Evolutionary conservation across 306 rosid species (phyloP), one percentile per base, ranked within the genome.

Genomic region (barrel medic (Medicago truncatula)): DNA sequence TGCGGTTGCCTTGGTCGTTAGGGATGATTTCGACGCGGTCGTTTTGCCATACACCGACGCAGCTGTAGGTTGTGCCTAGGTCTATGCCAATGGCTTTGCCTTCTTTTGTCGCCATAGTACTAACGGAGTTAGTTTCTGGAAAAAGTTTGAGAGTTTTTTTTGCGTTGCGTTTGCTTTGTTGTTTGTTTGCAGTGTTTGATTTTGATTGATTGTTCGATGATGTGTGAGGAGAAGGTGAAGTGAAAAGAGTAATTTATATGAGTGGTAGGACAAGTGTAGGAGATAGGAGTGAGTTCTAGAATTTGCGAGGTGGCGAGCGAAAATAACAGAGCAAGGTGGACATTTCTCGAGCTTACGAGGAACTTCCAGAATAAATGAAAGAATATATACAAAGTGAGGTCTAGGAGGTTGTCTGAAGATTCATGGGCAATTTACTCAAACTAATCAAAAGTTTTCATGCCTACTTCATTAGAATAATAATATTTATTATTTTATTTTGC

Each of bases 1-100:
- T 93, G 0, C 92, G 85, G 82, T 93, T 93, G 13, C 98, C 98
- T 79, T 93, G 97, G 41, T 93, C 97, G 39, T 93, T 91, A 6
- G 98, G 86, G 11, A 93, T 87, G 80, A 93, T 93, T 83, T 93
- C 97, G 0, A 91, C 98, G 2, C 97, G 92, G 78, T 93, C 93
- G 87, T 88, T 83, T 34, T 66, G 86, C 98, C 97, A 93, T 14
- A 77, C 93, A 0, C 97, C 97, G 0, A 93, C 93, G 67, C 97
- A 93, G 84, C 96, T 91, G 85, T 93, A 93, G 64, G 98, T 93
- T 0, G 97, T 93, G 52, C 96, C 98, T 4, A 93, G 86, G 82
- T 93, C 96, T 73, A 93, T 93, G 16, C 98, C 98, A 4, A 91
- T 93, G 8, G 96, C 97, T 60, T 93, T 90, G 10, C 95, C 95